A percentile compares a stretch with the other conserved stretches of the same genome.
Conservation (phyloP, 495 filamentous ascomycete genomes). For the Geoglossum glabrum region DNA sequence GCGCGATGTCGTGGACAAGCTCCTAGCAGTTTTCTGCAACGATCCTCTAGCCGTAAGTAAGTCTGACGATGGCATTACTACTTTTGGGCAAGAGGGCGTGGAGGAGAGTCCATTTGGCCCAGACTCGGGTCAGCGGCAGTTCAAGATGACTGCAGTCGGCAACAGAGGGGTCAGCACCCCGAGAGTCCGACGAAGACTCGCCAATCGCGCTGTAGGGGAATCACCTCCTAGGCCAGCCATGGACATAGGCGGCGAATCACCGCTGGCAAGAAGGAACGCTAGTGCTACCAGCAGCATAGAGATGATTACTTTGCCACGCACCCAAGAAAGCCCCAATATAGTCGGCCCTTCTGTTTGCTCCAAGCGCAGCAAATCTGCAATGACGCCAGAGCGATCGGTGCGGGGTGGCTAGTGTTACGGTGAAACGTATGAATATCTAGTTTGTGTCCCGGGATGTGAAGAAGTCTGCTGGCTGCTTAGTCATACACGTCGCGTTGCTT, state of each 20-base stretch:
- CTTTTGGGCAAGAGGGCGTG: neutral
- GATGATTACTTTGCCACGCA: no score
- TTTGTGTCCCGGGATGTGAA: no score
- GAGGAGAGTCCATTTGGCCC: neutral
- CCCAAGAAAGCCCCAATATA: no score
- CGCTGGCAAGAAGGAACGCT: no score
- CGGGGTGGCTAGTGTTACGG: no score
- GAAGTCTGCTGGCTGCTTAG: no score
- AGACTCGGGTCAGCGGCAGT: neutral
- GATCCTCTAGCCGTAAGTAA: conserved; percentile 15
- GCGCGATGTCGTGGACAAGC: conserved; percentile 22
- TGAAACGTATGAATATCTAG: no score
- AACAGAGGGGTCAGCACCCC: neutral
- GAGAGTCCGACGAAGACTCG: neutral
- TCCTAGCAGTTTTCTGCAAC: conserved; percentile 23
- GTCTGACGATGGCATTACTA: neutral
- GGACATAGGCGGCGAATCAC: neutral
- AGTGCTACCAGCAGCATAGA: no score
- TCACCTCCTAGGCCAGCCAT: neutral
- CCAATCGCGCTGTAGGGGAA: neutral
- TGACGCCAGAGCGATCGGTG: no score
- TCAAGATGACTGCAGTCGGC: neutral
- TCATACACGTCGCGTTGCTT: no score
- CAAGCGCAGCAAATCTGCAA: no score
- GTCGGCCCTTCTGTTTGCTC: no score